Percentiles rank a stretch among this genome's conserved stretches.
phyloP scores from a whole-genome alignment of 164 flowering plant genomes.

The Aristolochia fimbriata region DNA sequence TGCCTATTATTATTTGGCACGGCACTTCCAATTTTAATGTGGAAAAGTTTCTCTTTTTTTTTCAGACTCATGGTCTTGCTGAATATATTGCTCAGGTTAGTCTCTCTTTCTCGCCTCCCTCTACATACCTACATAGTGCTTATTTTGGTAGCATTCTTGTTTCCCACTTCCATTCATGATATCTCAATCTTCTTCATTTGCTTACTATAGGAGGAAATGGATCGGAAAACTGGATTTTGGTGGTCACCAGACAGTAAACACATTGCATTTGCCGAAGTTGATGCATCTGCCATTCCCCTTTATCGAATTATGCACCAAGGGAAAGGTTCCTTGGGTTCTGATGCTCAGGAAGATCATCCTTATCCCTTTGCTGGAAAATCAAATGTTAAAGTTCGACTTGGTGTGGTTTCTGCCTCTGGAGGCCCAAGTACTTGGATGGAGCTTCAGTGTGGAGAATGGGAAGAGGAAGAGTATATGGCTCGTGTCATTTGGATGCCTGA shows the following conservation, averaged over 20 bases:
- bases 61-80: conserved; percentile 89
- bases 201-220: conserved; percentile 84
- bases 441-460: conserved; percentile 55
- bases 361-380: conserved; percentile 87
- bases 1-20: too few species aligned
- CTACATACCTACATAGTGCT: neutral
- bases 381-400: conserved; percentile 78
- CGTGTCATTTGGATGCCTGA: conserved; percentile 89
- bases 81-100: conserved; percentile 91
- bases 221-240: conserved; percentile 88
- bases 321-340: conserved; percentile 67
- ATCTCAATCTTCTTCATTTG: conserved; percentile 9
- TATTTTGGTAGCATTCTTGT: neutral
- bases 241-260: conserved; percentile 91
- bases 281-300: conserved; percentile 67
- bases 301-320: conserved; percentile 95
- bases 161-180: neutral
- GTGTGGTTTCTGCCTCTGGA: conserved; percentile 57
- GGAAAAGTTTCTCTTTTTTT: conserved; percentile 8
- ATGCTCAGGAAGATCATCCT: conserved; percentile 92
- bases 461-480: conserved; percentile 76
- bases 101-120: conserved; percentile 1
- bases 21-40: neutral
- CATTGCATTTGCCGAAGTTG: conserved; percentile 84
- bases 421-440: conserved; percentile 86